Conservation (phyloP, 352 stramenopile species). For the Phytophthora agathidicida region DNA sequence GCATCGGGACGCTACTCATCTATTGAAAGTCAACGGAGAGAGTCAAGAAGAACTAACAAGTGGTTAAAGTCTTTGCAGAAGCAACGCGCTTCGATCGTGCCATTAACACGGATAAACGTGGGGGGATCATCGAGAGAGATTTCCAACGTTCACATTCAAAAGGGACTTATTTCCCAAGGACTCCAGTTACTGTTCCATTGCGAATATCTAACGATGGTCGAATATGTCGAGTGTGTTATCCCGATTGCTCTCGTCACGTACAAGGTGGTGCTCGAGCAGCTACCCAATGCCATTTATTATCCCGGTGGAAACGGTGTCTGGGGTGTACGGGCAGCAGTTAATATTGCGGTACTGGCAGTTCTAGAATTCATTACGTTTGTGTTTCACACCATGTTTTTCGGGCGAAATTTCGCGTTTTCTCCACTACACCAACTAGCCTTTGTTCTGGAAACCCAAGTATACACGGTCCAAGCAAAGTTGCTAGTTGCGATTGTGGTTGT, state of each 20-base stretch:
- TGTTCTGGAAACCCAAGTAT: conserved; percentile 34
- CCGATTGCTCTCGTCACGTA: conserved; percentile 33
- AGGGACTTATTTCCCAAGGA: background rate
- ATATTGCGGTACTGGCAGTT: conserved; percentile 16
- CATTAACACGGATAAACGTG: background rate
- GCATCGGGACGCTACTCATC: too few species aligned
- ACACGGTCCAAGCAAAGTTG: conserved; percentile 1
- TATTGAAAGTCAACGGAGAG: background rate
- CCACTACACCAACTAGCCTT: conserved; percentile 37
- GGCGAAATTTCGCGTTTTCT: conserved; percentile 34
- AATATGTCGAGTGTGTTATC: conserved; percentile 41
- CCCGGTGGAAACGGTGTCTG: background rate
- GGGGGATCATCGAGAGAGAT: background rate
- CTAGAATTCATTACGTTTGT: conserved; percentile 38
- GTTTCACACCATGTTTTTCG: conserved; percentile 18
- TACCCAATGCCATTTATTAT: conserved; percentile 40
- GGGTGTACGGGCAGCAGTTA: too few species aligned
- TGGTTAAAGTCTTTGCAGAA: background rate
- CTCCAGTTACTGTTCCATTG: conserved; percentile 31
- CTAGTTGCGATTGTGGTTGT: conserved; percentile 15
- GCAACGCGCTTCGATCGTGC: background rate
- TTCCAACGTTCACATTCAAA: background rate
- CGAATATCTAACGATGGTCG: conserved; percentile 28
- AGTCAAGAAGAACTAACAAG: background rate
- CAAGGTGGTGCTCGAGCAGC: conserved; percentile 26